These are phyloP conservation scores for Stromatinia cepivora DNA, from an alignment of 2,329 filamentous ascomycete genomes.

Conservation along the genomic window DNA sequence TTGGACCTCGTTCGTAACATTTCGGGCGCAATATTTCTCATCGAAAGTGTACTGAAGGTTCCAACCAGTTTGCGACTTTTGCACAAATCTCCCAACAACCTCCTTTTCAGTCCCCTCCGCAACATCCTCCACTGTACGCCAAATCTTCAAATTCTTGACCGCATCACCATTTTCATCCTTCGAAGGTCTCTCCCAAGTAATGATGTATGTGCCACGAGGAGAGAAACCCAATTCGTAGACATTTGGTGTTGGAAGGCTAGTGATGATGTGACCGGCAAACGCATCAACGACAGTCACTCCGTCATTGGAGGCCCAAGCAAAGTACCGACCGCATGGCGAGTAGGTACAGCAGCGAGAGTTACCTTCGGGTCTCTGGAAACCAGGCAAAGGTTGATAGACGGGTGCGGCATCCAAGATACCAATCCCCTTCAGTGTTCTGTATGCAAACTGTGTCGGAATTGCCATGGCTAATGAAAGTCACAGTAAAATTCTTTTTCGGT, in stretches of 20 bases:
- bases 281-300: slow-evolving; percentile 84
- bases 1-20: slow-evolving; percentile 96
- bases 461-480: slow-evolving; percentile 95
- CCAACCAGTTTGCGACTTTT: slow-evolving; percentile 94
- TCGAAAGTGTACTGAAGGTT: slow-evolving; percentile 96
- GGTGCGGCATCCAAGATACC: slow-evolving; percentile 90
- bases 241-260: slow-evolving; percentile 74
- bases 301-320: slow-evolving; percentile 89
- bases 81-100: slow-evolving; percentile 85
- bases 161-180: slow-evolving; percentile 95
- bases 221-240: slow-evolving; percentile 96
- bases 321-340: slow-evolving; percentile 93
- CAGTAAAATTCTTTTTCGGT: slow-evolving; percentile 42
- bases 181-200: slow-evolving; percentile 90
- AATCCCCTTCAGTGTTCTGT: slow-evolving; percentile 95
- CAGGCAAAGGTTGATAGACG: slow-evolving; percentile 79
- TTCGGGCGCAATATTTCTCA: slow-evolving; percentile 88
- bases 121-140: slow-evolving; percentile 75
- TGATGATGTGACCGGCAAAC: slow-evolving; percentile 70
- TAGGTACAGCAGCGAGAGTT: slow-evolving; percentile 94
- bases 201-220: slow-evolving; percentile 85
- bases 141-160: slow-evolving; percentile 95
- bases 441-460: slow-evolving; percentile 90
- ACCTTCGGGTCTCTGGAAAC: slow-evolving; percentile 84
- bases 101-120: slow-evolving; percentile 57